Evolutionary conservation across 805 yeast species (phyloP), one percentile per base, ranked within the genome.

Genomic region (Ogataea angusta): DNA sequence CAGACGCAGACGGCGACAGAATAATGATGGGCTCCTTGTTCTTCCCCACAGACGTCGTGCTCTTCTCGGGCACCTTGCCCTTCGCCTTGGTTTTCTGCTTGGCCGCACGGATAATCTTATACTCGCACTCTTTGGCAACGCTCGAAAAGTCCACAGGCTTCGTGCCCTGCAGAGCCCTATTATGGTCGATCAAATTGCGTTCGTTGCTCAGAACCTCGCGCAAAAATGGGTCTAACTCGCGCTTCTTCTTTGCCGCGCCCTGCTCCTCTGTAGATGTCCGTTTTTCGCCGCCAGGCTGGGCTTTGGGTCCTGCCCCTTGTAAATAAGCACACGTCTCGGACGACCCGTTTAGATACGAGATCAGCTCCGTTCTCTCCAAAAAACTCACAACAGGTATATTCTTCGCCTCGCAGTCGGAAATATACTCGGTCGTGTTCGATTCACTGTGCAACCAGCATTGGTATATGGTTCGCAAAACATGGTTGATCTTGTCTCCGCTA

Each of bases 391-490:
- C 86, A 2, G 78, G 70, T 24, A 91, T 72, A 3, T 76, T 72
- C 28, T 73, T 66, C 36, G 72, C 73, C 53, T 78, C 82, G 48
- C 96, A 86, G 27, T 76, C 80, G 9, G 80, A 73, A 45, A 88
- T 75, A 59, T 91, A 90, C 40, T 87, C 95, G 10, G 96, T 82
- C 32, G 89, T 82, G 28, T 82, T 75, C 19, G 85, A 71, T 40
- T 85, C 86, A 44, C 75, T 79, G 48, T 80, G 79, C 19, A 80
- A 48, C 93, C 95, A 91, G 49, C 93, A 84, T 53, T 85, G 87
- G 27, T 77, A 70, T 2, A 85, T 78, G 0, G 85, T 78, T 46
- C 76, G 69, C 42, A 88, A 66, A 12, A 72, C 67, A 31, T 78
- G 73, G 26, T 49, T 43, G 19, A 42, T 46, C 13, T 47, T 39